Base-by-base conservation (phyloP, 441 rosid species). In the Viola pubescens region DNA sequence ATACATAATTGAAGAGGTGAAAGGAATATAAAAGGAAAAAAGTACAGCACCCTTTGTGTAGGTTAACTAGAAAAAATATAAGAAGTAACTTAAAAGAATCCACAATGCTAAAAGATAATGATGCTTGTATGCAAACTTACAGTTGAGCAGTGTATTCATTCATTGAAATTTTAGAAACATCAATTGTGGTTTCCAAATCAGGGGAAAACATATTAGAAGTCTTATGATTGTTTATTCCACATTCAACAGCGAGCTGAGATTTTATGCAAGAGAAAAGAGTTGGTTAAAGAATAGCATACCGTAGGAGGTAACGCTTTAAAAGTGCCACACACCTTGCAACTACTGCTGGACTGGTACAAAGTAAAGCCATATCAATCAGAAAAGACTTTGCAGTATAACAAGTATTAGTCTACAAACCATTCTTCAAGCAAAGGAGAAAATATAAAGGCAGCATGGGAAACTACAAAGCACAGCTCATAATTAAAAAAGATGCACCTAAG, bases 321-420 rank as follows among this genome's bases (percentile, higher is more conserved):
- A 91, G 84, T 59, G 89, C 82, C 77, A 94, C 97, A 60, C 99
- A 91, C 73, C 95, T 85, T 62, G 88, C 90, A 69, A 94, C 97
- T 55, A 91, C 97, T 51, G 95, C 98, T 46, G 99, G 99, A 73
- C 99, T 94, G 98, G 74, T 71, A 62, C 58, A 77, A 69, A 69
- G 62, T 61, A 57, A 67, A 75, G 39, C 48, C 61, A 60, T 44
- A 67, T 73, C 52, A 80, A 72, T 52, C 70, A 62, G 48, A 58
- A 73, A 52, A 46, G 51, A 55, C 48, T 56, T 51, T 51, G 12
- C 34, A 58, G 46, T 26, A 39, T 37, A 48, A 44, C 26, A 68
- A 63, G 12, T 19, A 70, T 8, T 39, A 57, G 10, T 3, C 45
- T 42, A 61, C 48, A 48, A 45, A 49, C 38, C 54, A 59, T 58